Percentiles rank a stretch among this genome's conserved stretches.
Evolutionary conservation across 352 stramenopile species (phyloP).

Genomic region (Globisporangium alternatum): DNA sequence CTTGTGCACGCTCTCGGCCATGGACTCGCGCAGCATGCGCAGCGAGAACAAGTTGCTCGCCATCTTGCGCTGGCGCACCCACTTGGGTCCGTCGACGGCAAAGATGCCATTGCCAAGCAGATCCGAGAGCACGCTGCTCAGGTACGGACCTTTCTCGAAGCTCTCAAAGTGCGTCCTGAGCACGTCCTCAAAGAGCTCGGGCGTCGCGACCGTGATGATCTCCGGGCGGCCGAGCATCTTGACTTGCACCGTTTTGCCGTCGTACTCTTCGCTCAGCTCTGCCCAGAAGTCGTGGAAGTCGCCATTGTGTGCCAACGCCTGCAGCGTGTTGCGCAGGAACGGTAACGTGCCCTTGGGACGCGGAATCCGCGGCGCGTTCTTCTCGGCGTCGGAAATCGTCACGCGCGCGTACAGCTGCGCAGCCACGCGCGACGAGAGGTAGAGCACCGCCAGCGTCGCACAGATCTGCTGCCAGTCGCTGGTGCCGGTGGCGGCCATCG

Average conservation of each 20-base stretch:
- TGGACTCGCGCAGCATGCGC: slow-evolving; percentile 32
- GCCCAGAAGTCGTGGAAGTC: slow-evolving; percentile 45
- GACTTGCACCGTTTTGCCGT: slow-evolving; percentile 31
- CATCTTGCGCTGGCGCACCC: slow-evolving; percentile 50
- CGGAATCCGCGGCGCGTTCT: slow-evolving; percentile 8
- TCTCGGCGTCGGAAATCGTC: slow-evolving; percentile 1
- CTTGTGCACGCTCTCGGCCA: slow-evolving; percentile 18
- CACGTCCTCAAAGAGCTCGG: slow-evolving; percentile 49
- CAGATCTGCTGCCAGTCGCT: slow-evolving; percentile 1
- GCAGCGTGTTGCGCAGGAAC: slow-evolving; percentile 41
- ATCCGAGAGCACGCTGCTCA: slow-evolving; percentile 37
- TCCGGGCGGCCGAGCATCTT: slow-evolving; percentile 38
- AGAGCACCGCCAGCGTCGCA: not conserved
- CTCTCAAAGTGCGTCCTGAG: slow-evolving; percentile 49
- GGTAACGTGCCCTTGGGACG: slow-evolving; percentile 27
- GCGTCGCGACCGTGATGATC: slow-evolving; percentile 42
- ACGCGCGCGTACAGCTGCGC: not conserved
- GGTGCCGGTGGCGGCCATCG: not conserved
- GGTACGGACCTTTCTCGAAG: slow-evolving; percentile 44
- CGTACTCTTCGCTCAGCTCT: slow-evolving; percentile 30
- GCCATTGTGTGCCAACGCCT: slow-evolving; percentile 28
- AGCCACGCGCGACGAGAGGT: not conserved
- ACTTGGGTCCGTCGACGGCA: slow-evolving; percentile 33
- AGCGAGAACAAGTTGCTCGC: slow-evolving; percentile 47
- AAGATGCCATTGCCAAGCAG: slow-evolving; percentile 47